Percentiles rank a stretch among this genome's conserved stretches.
These are phyloP conservation scores for Emydomyces testavorans DNA, from an alignment of 2,329 filamentous ascomycete genomes.

Conservation along the genomic window DNA sequence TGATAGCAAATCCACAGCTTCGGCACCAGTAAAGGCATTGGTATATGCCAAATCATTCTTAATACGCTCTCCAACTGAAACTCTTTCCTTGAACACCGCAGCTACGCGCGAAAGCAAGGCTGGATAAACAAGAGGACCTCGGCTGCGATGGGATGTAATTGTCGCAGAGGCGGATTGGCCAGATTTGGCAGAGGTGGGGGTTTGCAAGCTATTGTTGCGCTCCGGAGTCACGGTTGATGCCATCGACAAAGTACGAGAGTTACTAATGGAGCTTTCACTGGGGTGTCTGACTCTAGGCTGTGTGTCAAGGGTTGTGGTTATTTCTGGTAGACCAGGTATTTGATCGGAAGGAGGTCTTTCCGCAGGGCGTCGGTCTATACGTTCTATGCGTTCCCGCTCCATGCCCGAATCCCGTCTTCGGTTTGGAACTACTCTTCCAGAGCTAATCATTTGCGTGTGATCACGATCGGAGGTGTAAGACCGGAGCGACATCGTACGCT, in stretches of 20 bases:
- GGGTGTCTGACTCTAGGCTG: slow-evolving; percentile 29
- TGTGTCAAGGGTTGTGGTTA: slow-evolving; percentile 15
- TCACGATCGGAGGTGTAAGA: slow-evolving; percentile 66
- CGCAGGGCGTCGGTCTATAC: slow-evolving; percentile 33
- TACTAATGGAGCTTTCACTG: slow-evolving; percentile 34
- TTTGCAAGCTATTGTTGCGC: slow-evolving; percentile 47
- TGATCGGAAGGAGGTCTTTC: slow-evolving; percentile 38
- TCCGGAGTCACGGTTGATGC: slow-evolving; percentile 57
- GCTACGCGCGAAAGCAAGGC: slow-evolving; percentile 87
- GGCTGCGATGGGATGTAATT: slow-evolving; percentile 46
- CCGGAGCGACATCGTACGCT: slow-evolving; percentile 92
- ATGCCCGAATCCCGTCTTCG: slow-evolving; percentile 49
- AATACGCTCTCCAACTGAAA: slow-evolving; percentile 72
- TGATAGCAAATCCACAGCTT: slow-evolving; percentile 88
- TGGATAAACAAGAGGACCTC: slow-evolving; percentile 81
- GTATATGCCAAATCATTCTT: slow-evolving; percentile 98
- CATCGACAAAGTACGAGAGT: slow-evolving; percentile 74
- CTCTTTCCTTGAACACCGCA: slow-evolving; percentile 81
- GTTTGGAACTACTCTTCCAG: slow-evolving; percentile 74
- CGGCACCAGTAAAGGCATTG: slow-evolving; percentile 88
- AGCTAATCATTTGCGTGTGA: slow-evolving; percentile 75
- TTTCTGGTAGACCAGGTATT: slow-evolving; percentile 5
- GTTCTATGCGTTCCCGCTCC: slow-evolving; percentile 22
- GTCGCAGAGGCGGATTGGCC: slow-evolving; percentile 41
- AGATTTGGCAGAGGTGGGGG: slow-evolving; percentile 41